phyloP scores from a whole-genome alignment of 192 early-diverging fungal species.

The Gigaspora rosea region DNA sequence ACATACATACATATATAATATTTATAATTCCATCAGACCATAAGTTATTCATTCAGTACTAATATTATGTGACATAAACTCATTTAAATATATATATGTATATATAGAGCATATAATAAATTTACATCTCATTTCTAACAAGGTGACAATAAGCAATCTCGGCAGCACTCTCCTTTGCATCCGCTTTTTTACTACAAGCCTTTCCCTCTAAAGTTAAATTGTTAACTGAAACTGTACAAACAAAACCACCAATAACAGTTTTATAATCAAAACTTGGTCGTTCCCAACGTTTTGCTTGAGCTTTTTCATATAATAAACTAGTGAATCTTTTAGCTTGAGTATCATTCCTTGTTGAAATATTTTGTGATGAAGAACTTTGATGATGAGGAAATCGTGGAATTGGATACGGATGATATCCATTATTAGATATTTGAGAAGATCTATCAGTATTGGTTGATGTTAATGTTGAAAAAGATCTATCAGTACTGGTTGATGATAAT shows the following conservation, averaged over 20 bases:
- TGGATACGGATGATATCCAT: not conserved
- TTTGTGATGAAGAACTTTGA: not conserved
- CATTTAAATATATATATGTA: too few relatives aligned
- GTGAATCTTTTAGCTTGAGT: not conserved
- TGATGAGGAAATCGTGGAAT: not conserved
- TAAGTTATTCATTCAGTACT: too few relatives aligned
- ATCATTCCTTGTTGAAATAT: not conserved
- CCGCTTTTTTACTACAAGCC: not conserved
- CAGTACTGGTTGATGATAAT: not conserved
- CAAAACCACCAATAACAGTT: not conserved
- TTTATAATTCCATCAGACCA: too few relatives aligned
- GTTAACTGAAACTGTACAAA: not conserved
- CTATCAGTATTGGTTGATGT: too few relatives aligned
- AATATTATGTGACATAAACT: too few relatives aligned
- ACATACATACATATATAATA: too few relatives aligned
- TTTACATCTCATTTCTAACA: too few relatives aligned
- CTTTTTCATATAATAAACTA: slow-evolving; percentile 12
- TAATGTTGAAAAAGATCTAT: too few relatives aligned
- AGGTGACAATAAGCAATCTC: not conserved
- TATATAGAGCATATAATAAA: too few relatives aligned
- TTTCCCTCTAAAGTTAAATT: not conserved
- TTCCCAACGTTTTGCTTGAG: slow-evolving; percentile 2
- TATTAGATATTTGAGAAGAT: not conserved
- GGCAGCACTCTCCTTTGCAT: not conserved
- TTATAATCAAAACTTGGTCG: not conserved